These are phyloP conservation scores for Mucuna pruriens DNA, from an alignment of 306 rosid species.

Conservation along the genomic window DNA sequence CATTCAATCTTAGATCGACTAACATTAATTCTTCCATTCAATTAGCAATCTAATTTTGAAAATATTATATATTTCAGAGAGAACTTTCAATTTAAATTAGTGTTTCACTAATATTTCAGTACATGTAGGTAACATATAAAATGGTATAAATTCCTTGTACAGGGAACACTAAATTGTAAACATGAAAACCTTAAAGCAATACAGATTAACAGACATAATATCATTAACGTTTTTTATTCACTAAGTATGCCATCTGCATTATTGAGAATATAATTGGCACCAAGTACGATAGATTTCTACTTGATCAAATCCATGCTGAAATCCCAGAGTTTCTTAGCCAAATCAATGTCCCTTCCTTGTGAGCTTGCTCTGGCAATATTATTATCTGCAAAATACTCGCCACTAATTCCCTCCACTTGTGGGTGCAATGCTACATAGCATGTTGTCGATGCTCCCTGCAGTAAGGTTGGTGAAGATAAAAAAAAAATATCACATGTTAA, in stretches of 20 bases:
- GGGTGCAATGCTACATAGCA: constrained; percentile 65
- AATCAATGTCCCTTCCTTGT: constrained; percentile 44
- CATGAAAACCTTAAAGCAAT: too few relatives aligned
- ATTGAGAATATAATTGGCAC: not conserved
- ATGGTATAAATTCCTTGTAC: too few relatives aligned
- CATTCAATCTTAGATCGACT: too few relatives aligned
- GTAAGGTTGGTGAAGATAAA: not conserved
- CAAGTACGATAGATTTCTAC: constrained; percentile 21
- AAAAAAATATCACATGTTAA: not conserved
- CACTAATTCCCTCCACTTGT: constrained; percentile 52
- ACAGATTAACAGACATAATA: too few relatives aligned
- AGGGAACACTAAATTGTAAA: too few relatives aligned
- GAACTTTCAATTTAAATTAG: too few relatives aligned
- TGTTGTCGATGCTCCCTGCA: constrained; percentile 88
- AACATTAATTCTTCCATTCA: too few relatives aligned
- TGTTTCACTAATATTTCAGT: too few relatives aligned
- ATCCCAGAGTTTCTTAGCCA: constrained; percentile 84
- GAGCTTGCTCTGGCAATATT: constrained; percentile 52
- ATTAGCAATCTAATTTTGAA: too few relatives aligned
- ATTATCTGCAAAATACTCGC: constrained; percentile 63
- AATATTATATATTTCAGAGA: too few relatives aligned
- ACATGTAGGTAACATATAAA: too few relatives aligned
- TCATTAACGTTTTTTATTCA: too few relatives aligned
- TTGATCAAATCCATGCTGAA: constrained; percentile 53
- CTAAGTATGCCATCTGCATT: not conserved